Evolutionary conservation across 2,329 filamentous ascomycete genomes (phyloP).

Genomic region (Fusarium denticulatum): DNA sequence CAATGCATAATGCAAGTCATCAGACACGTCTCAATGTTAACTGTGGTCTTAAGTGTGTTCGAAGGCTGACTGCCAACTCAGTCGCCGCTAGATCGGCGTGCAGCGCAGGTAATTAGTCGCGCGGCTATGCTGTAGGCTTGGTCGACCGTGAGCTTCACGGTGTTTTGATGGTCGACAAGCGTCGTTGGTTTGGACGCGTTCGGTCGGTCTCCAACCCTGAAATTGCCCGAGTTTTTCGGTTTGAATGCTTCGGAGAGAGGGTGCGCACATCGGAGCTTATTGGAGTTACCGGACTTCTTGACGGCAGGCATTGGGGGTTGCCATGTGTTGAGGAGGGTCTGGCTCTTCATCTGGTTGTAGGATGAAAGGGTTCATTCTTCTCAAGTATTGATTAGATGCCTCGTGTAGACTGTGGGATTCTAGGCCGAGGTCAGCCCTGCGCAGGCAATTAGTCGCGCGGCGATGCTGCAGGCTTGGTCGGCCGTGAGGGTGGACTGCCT

Average conservation of each 20-base stretch:
- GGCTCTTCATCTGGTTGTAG: too few species aligned
- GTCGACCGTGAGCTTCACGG: background rate
- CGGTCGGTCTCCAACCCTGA: background rate
- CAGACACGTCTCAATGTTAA: background rate
- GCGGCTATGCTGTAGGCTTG: background rate
- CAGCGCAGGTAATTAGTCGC: background rate
- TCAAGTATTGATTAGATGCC: too few species aligned
- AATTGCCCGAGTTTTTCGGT: background rate
- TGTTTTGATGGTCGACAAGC: background rate
- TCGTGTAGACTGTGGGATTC: background rate
- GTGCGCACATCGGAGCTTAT: accelerated
- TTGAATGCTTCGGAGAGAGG: background rate
- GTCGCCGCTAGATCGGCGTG: background rate
- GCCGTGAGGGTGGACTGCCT: too few species aligned
- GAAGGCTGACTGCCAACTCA: background rate
- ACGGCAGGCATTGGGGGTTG: too few species aligned
- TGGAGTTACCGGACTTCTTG: background rate
- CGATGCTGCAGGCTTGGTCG: background rate
- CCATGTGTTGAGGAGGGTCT: too few species aligned
- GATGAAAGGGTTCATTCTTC: too few species aligned
- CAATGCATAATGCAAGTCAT: background rate
- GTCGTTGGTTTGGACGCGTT: background rate
- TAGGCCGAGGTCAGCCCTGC: background rate
- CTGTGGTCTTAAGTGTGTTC: background rate
- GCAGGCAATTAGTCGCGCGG: background rate